phyloP scores from a whole-genome alignment of 139 green algal genomes.

The Monoraphidium neglectum region DNA sequence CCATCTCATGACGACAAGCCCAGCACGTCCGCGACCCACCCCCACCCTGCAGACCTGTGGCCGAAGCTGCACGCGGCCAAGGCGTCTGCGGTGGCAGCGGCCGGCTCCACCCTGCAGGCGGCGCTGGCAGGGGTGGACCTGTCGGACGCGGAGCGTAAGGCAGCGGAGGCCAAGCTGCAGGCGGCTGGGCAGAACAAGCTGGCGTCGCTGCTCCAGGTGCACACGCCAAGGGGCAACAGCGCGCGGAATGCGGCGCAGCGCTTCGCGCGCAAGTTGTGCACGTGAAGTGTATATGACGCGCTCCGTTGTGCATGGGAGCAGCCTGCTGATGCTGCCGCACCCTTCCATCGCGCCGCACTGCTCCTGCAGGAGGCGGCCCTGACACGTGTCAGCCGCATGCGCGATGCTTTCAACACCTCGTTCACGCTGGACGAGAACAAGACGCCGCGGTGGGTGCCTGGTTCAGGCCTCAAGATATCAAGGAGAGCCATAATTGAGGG shows the following conservation, averaged over 20 bases:
- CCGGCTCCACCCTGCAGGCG: background rate
- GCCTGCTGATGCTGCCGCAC: too few species aligned
- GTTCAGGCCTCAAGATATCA: too few species aligned
- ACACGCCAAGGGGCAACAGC: background rate
- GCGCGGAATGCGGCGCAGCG: background rate
- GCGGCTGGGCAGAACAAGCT: conserved; percentile 29
- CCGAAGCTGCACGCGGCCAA: conserved; percentile 53
- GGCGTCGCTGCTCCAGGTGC: conserved; percentile 34
- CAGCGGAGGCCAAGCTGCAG: conserved; percentile 29
- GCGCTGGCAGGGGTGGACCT: conserved; percentile 59
- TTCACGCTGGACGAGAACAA: conserved; percentile 77
- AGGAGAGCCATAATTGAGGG: too few species aligned
- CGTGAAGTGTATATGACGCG: background rate
- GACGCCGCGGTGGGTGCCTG: conserved; percentile 56
- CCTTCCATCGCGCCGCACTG: too few species aligned
- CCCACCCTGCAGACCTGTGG: conserved; percentile 66
- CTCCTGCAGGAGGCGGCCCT: conserved; percentile 74
- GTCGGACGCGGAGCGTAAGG: conserved; percentile 31
- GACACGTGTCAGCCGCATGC: conserved; percentile 70
- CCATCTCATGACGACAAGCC: too few species aligned
- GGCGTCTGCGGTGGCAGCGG: conserved; percentile 1
- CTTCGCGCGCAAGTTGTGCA: too few species aligned
- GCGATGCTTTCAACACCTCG: conserved; percentile 65
- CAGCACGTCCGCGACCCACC: too few species aligned
- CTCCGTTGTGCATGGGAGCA: conserved; percentile 2